Conservation (phyloP, 345 rosid genomes). For the Geranium rotundifolium region DNA sequence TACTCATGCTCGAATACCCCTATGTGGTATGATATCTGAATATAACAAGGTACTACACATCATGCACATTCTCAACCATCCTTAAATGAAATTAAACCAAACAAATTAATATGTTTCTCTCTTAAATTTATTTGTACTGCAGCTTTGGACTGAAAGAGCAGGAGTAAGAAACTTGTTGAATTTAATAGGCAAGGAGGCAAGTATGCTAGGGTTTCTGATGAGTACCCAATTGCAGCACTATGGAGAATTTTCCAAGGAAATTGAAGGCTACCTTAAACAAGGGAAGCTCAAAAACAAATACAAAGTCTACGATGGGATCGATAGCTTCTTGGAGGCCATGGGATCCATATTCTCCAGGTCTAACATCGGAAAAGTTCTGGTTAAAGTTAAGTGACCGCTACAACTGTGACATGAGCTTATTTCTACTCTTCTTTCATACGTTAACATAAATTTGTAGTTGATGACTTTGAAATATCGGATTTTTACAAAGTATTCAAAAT, state of each 20-base stretch:
- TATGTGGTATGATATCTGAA: constrained; percentile 34
- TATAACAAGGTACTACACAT: constrained; percentile 24
- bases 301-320: background rate
- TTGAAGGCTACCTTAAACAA: background rate
- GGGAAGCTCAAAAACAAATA: background rate
- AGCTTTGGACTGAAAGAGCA: constrained; percentile 1
- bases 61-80: background rate
- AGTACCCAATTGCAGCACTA: background rate
- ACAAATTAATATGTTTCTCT: too few relatives aligned
- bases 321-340: constrained; percentile 2
- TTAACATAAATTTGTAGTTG: too few relatives aligned
- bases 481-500: background rate
- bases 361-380: background rate
- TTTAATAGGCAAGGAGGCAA: constrained; percentile 1
- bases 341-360: background rate
- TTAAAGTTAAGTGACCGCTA: too few relatives aligned
- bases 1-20: constrained; percentile 14
- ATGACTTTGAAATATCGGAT: too few relatives aligned
- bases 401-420: too few relatives aligned
- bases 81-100: too few relatives aligned
- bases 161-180: background rate
- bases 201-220: background rate
- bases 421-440: background rate
- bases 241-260: background rate
- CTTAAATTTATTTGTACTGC: too few relatives aligned